Percentiles rank a stretch among this genome's conserved stretches.
phyloP scores from a whole-genome alignment of 2,329 filamentous ascomycete species.

The Aspergillus neoniger region DNA sequence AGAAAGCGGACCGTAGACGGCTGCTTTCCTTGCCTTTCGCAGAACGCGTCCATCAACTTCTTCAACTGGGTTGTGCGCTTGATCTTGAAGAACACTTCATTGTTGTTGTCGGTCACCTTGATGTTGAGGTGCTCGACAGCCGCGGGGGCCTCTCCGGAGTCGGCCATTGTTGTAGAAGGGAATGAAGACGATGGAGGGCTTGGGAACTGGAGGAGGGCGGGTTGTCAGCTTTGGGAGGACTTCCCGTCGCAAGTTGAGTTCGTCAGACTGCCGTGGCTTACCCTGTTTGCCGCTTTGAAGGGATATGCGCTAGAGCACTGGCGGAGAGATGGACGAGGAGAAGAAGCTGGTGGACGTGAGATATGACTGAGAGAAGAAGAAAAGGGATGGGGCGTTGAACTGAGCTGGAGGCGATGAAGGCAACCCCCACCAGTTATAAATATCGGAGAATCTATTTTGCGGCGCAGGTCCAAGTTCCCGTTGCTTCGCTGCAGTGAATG shows the following conservation, averaged over 20 bases:
- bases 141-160: slow-evolving; percentile 36
- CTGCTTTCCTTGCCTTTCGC: slow-evolving; percentile 90
- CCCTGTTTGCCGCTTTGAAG: neutral
- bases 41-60: slow-evolving; percentile 98
- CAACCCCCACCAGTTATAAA: slow-evolving; percentile 32
- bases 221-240: neutral
- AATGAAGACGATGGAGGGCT: slow-evolving; percentile 28
- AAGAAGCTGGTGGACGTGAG: slow-evolving; percentile 6
- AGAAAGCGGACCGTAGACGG: slow-evolving; percentile 84
- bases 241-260: neutral
- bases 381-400: slow-evolving; percentile 13
- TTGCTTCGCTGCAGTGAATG: slow-evolving; percentile 1
- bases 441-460: slow-evolving; percentile 44
- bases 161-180: slow-evolving; percentile 49
- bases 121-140: slow-evolving; percentile 90
- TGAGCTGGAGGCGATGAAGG: slow-evolving; percentile 18
- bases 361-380: slow-evolving; percentile 11
- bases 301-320: neutral
- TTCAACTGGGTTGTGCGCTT: slow-evolving; percentile 94
- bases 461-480: slow-evolving; percentile 24
- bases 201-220: neutral
- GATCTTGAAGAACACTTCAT: slow-evolving; percentile 99
- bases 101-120: slow-evolving; percentile 99
- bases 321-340: neutral
- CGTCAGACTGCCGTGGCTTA: neutral